phyloP scores from a whole-genome alignment of 352 stramenopile species.

The Globisporangium iwayamae region DNA sequence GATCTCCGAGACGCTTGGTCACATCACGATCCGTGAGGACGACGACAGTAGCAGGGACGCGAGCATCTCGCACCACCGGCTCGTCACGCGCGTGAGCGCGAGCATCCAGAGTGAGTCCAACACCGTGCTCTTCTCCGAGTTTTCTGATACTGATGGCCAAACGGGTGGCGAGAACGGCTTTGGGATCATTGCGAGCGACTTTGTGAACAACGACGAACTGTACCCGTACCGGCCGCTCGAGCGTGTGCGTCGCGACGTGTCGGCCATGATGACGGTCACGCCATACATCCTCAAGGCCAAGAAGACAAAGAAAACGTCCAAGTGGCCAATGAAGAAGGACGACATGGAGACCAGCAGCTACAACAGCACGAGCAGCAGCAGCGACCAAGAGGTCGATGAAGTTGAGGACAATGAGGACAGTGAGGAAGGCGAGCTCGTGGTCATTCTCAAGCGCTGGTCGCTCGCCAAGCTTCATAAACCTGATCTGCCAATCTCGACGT shows the following conservation, averaged over 20 bases:
- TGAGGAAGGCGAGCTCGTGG: slow-evolving; percentile 18
- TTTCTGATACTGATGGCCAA: neutral
- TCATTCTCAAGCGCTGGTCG: slow-evolving; percentile 31
- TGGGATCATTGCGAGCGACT: slow-evolving; percentile 22
- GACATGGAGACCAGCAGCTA: neutral
- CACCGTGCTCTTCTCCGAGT: slow-evolving; percentile 31
- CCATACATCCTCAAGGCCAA: neutral
- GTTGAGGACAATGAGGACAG: slow-evolving; percentile 8
- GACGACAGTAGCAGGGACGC: slow-evolving; percentile 34
- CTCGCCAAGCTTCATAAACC: slow-evolving; percentile 24
- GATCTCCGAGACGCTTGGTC: slow-evolving; percentile 46
- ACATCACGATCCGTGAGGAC: slow-evolving; percentile 55
- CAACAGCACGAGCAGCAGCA: slow-evolving; percentile 9
- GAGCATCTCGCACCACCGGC: slow-evolving; percentile 40
- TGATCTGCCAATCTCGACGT: slow-evolving; percentile 21
- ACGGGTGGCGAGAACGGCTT: slow-evolving; percentile 8
- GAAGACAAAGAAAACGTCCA: neutral
- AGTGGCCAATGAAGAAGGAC: neutral
- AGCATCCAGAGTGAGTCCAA: slow-evolving; percentile 41
- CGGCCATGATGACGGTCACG: slow-evolving; percentile 14
- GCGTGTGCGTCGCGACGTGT: slow-evolving; percentile 18
- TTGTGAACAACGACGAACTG: slow-evolving; percentile 18
- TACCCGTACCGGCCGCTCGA: slow-evolving; percentile 16
- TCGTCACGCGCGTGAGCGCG: slow-evolving; percentile 33
- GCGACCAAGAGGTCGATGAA: neutral